These are phyloP conservation scores for Rhododendron molle DNA, from an alignment of 148 eudicot genomes.

Conservation along the genomic window DNA sequence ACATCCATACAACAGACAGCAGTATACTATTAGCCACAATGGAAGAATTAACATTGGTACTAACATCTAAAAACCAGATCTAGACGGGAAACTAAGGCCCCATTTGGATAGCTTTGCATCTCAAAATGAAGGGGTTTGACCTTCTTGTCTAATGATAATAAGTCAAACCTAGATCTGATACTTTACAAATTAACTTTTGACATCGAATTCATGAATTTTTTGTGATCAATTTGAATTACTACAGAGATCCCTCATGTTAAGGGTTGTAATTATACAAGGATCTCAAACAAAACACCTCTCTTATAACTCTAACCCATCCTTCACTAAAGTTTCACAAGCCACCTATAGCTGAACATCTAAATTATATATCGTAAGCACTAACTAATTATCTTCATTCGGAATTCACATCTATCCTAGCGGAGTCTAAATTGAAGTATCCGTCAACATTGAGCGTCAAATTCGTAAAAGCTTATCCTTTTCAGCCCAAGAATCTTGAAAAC, in stretches of 20 bases:
- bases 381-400: neutral
- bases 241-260: neutral
- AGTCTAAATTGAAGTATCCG: neutral
- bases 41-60: neutral
- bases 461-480: neutral
- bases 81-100: neutral
- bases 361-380: neutral
- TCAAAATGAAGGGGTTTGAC: neutral
- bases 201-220: neutral
- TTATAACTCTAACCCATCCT: neutral
- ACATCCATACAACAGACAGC: neutral
- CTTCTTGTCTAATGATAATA: neutral
- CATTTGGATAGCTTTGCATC: neutral
- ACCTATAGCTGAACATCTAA: neutral
- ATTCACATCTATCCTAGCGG: neutral
- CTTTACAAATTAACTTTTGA: neutral
- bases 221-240: neutral
- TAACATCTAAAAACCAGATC: neutral
- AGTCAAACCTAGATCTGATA: neutral
- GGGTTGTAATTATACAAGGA: neutral
- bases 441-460: neutral
- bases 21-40: neutral
- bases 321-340: neutral
- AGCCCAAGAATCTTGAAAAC: neutral
- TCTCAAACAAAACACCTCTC: neutral